Evolutionary conservation across 2,329 filamentous ascomycete genomes (phyloP), one percentile per base, ranked within the genome.

Genomic region (Ramularia endophylla): DNA sequence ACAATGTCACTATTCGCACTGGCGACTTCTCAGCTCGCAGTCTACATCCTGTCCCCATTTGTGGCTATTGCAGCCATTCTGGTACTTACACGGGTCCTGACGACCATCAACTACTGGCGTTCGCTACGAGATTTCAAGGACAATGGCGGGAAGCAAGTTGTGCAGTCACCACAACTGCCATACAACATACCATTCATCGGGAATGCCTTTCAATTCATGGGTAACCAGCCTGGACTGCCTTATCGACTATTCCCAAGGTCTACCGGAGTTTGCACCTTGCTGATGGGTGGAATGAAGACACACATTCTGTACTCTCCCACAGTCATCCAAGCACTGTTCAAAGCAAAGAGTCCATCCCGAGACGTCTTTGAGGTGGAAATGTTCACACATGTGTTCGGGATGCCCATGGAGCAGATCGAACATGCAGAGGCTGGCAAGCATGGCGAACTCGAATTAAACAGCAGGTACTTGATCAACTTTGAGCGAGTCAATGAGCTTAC

Each of bases 401-500:
- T 61, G 44, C 37, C 53, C 2, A 27, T 41, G 3, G 43, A 53
- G 3, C 51, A 60, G 35, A 47, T 53, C 25, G 25, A 49, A 4
- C 52, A 51, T 36, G 51, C 53, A 5, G 42, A 41, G 11, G 32
- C 27, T 3, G 47, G 46, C 8, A 58, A 57, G 29, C 51, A 56
- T 30, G 30, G 44, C 7, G 49, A 57, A 38, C 22, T 47, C 12
- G 58, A 60, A 40, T 52, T 52, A 42, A 58, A 60, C 28, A 46
- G 47, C 17, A 42, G 43, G 30, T 61, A 56, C 33, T 46, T 62
- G 36, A 51, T 54, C 15, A 56, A 51, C 20, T 43, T 44, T n/a
- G 55, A 58, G 15, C 44, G 42, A n/a, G 59, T 61, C 8, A 59
- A 59, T 32, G 58, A 60, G 35, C 50, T 62, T 4, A 61, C 56